These are phyloP conservation scores for Tetradesmus lagerheimii DNA, from an alignment of 139 green algal species.

Conservation along the genomic window DNA sequence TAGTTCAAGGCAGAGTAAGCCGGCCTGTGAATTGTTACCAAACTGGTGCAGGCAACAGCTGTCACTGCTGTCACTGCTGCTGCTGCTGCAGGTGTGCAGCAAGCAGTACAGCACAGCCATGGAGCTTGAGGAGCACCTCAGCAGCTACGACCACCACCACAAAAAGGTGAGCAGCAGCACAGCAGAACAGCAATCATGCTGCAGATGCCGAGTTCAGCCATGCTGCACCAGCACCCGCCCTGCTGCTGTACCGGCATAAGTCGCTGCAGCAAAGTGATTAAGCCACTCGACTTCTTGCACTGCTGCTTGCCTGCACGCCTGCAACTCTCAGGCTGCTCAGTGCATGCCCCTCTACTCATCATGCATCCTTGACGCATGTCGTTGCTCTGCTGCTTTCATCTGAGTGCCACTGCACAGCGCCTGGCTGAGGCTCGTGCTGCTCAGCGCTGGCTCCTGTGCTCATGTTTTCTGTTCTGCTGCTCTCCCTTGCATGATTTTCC, in stretches of 20 bases:
- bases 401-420: not conserved
- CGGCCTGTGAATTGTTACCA: no score
- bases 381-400: not conserved
- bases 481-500: no score
- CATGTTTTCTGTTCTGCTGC: not conserved
- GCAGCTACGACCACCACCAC: constrained; percentile 93
- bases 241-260: not conserved
- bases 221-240: not conserved
- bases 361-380: not conserved
- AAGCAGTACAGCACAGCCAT: constrained; percentile 92
- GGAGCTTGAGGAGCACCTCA: constrained; percentile 92
- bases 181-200: not conserved
- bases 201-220: not conserved
- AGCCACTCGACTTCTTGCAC: no score
- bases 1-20: no score
- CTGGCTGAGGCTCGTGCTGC: not conserved
- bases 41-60: not conserved
- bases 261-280: not conserved
- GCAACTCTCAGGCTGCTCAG: no score
- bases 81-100: constrained; percentile 77
- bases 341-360: not conserved
- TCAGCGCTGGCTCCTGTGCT: not conserved
- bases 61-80: not conserved
- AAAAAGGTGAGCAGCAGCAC: constrained; percentile 48
- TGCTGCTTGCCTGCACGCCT: no score